Evolutionary conservation across 768 basidiomycete species (phyloP).

Genomic region (Lactarius deliciosus): DNA sequence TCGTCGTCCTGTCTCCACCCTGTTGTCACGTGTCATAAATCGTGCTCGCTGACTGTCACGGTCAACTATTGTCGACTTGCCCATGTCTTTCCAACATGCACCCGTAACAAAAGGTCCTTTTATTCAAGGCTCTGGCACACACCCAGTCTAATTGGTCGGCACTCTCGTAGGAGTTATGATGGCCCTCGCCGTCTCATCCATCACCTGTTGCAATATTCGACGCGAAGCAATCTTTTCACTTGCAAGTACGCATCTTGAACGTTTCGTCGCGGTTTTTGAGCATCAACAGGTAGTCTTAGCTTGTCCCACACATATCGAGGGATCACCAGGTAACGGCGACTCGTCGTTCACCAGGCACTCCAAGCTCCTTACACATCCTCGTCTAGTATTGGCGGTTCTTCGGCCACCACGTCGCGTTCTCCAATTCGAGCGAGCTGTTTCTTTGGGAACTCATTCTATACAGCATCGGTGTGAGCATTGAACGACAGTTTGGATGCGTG

Average conservation of each 20-base stretch:
- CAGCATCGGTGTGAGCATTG: conserved; percentile 66
- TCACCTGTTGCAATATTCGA: conserved; percentile 78
- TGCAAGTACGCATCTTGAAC: conserved; percentile 54
- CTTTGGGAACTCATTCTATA: conserved; percentile 73
- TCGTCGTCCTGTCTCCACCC: neutral
- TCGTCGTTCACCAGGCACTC: neutral
- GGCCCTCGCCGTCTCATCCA: conserved; percentile 64
- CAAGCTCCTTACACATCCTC: neutral
- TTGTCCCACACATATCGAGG: conserved; percentile 86
- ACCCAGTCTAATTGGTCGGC: conserved; percentile 10
- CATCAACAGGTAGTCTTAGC: conserved; percentile 40
- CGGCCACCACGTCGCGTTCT: conserved; percentile 71
- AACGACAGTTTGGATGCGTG: conserved; percentile 81
- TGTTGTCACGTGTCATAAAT: conserved; percentile 22
- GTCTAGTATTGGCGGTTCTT: conserved; percentile 83
- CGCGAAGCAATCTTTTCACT: conserved; percentile 83
- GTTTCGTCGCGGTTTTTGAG: conserved; percentile 11
- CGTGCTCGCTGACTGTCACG: neutral
- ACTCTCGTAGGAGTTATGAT: conserved; percentile 68
- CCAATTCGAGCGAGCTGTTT: conserved; percentile 84
- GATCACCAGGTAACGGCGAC: conserved; percentile 71
- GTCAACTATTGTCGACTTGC: too few relatives aligned
- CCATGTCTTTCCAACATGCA: conserved; percentile 82
- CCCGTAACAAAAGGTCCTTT: conserved; percentile 73
- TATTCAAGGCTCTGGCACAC: neutral